Base-by-base conservation (phyloP, 805 yeast species). In the Candida jianshihensis region DNA sequence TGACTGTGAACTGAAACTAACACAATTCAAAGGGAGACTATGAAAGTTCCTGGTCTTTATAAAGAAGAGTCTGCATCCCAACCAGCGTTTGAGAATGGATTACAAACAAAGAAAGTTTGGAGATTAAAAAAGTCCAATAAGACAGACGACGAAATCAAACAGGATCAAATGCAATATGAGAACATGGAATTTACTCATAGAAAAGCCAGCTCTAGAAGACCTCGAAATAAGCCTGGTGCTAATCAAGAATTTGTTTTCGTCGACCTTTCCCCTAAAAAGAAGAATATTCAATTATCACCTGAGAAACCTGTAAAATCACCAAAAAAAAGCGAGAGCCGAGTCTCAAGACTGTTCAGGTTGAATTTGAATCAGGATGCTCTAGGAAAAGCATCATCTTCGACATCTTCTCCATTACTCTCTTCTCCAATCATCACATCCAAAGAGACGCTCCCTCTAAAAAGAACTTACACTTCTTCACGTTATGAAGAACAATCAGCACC, bases 191-290 rank as follows among this genome's bases (percentile, higher is more conserved):
- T 52, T 42, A 42, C 53, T 4, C 46, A 51, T 2, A 49, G 44
- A 30, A 51, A 46, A 31, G 31, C 46, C 19, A 39, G 40, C 16
- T 30, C 53, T 4, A 46, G 54, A 37, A 40, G 56, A 35, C 58
- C 56, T 10, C 41, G 43, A 34, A 43, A 37, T 31, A 48, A 40
- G 29, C 49, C 51, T 3, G 55, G 54, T n/a, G 48, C 40, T 12
- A 42, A 40, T n/a, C 53, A 50, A 24, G 53, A 54, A 35, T 54
- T 51, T 32, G 57, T 54, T 13, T 54, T 54, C 35, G 56, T 54
- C 11, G 56, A 54, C 31, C 28, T 54, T 6, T 51, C 56, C 3
- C 58, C 58, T 12, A 46, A 37, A 17, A 54, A 52, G 49, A 51
- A 47, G 32, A 36, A 40, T 15, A 13, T n/a, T 7, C 22, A 32